Base-by-base conservation (phyloP, 2,329 filamentous ascomycete species). In the Stemphylium vesicarium region DNA sequence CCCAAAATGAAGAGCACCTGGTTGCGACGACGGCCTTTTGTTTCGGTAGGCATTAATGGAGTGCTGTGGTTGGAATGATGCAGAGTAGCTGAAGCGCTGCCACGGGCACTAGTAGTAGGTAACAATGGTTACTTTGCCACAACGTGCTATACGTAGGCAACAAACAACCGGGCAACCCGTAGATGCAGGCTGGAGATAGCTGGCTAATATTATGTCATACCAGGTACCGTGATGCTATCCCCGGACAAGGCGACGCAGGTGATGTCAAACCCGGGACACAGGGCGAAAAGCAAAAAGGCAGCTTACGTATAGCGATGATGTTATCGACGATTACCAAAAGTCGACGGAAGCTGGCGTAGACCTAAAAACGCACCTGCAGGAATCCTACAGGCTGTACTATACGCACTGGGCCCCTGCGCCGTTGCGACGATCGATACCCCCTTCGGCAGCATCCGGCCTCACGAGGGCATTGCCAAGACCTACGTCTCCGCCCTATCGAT, bases 1-100 rank as follows among this genome's bases (percentile, higher is more conserved):
- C 33, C 55, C 12, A 58, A 22, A 8, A 42, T 24, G 55, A 55
- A 60, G 38, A 50, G 24, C 13, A 57, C n/a, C n/a, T n/a, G 41
- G 18, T 37, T 56, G 48, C 48, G 53, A 22, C 48, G 53, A 22
- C 32, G 41, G n/a, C 9, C 20, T 10, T 56, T 56, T 13, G 41
- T 31, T 37, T 46, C 42, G 18, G 42, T 18, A 36, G 37, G 37
- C 53, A 56, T 56, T 50, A 35, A 35, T 40, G 49, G 36, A 16
- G 32, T 36, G 20, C 11, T 31, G 36, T 45, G 45, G n/a, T 39
- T 31, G 26, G 40, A 35, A 41, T 51, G 35, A 38, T 43, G 44
- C 31, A 44, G 33, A 40, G 10, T 32, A n/a, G 37, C 20, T 43
- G 44, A n/a, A 40, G 20, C 31, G 31, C 20, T 48, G 33, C 18